phyloP scores from a whole-genome alignment of 495 filamentous ascomycete species.

The Xylaria flabelliformis region DNA sequence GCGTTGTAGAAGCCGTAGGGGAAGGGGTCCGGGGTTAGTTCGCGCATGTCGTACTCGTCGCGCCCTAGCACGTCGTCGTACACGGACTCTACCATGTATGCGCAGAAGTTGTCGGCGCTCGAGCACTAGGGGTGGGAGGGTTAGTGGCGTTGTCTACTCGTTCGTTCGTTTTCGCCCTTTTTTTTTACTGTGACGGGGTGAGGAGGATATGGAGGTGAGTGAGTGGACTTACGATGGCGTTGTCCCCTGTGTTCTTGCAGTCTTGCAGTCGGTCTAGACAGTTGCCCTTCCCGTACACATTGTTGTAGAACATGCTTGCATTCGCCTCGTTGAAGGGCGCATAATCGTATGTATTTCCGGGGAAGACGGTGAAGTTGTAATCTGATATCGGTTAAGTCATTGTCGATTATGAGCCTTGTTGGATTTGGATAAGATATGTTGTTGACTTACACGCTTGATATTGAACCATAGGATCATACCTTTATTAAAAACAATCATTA shows the following conservation, averaged over 20 bases:
- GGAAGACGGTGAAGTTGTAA: conserved; percentile 65
- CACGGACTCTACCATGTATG: conserved; percentile 57
- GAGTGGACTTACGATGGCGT: conserved; percentile 27
- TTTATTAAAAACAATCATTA: neutral
- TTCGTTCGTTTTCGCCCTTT: neutral
- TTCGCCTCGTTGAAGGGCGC: conserved; percentile 55
- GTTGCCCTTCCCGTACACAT: conserved; percentile 65
- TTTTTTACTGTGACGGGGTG: too few relatives aligned
- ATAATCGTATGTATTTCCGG: conserved; percentile 67
- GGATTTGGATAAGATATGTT: neutral
- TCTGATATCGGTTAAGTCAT: conserved; percentile 30
- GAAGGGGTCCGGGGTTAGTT: conserved; percentile 64
- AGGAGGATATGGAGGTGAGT: too few relatives aligned
- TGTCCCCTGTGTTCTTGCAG: conserved; percentile 47
- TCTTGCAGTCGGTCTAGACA: conserved; percentile 65
- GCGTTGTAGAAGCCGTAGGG: conserved; percentile 62
- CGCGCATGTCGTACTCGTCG: conserved; percentile 68
- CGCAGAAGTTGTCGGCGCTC: conserved; percentile 61
- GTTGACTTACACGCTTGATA: conserved; percentile 57
- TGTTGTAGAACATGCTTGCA: conserved; percentile 61
- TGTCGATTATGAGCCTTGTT: neutral
- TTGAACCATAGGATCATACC: conserved; percentile 63
- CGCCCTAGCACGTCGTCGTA: conserved; percentile 59
- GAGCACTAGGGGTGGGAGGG: conserved; percentile 30
- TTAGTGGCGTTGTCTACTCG: neutral